phyloP scores from a whole-genome alignment of 257 asterid species.

The Marsdenia floribunda region DNA sequence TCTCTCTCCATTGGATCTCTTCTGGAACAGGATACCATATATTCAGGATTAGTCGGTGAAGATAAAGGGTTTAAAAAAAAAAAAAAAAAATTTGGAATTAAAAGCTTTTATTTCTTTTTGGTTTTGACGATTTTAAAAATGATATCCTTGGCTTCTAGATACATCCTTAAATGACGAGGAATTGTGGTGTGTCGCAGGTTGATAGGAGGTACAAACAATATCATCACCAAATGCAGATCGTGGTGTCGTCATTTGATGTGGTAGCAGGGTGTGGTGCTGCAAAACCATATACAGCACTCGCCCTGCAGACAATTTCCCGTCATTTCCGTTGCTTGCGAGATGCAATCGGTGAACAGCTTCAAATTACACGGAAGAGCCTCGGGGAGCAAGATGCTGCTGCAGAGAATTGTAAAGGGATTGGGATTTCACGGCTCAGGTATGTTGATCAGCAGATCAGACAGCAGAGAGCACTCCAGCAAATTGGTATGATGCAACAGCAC shows the following conservation, averaged over 20 bases:
- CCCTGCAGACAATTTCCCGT: constrained; percentile 82
- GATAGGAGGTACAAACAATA: constrained; percentile 77
- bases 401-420: constrained; percentile 42
- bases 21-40: too few relatives aligned
- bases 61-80: too few relatives aligned
- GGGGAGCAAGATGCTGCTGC: constrained; percentile 68
- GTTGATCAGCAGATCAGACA: constrained; percentile 75
- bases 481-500: constrained; percentile 80
- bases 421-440: constrained; percentile 68
- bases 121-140: too few relatives aligned
- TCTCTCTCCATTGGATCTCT: too few relatives aligned
- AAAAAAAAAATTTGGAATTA: too few relatives aligned
- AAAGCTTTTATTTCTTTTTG: too few relatives aligned
- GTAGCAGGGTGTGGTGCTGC: constrained; percentile 74
- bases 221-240: constrained; percentile 81
- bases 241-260: constrained; percentile 68
- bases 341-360: constrained; percentile 64
- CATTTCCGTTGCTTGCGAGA: constrained; percentile 81
- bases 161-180: background rate
- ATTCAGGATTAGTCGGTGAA: too few relatives aligned
- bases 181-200: constrained; percentile 39
- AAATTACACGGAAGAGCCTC: constrained; percentile 45
- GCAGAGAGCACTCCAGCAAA: constrained; percentile 82
- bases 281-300: constrained; percentile 74
- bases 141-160: background rate